Evolutionary conservation across 176 grass and related monocot species (phyloP).

Genomic region (Typha latifolia): DNA sequence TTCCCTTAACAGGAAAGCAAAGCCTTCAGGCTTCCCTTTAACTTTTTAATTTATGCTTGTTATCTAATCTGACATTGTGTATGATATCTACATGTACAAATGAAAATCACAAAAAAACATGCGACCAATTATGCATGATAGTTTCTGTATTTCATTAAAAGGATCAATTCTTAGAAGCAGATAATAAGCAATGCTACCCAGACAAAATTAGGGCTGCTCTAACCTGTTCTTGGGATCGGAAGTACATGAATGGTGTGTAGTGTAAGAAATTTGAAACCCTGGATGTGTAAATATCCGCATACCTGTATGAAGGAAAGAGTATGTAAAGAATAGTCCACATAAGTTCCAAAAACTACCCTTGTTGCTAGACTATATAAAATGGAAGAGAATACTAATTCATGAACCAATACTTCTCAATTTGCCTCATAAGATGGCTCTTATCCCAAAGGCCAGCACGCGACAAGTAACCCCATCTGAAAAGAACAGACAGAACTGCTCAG

Average conservation of each 20-base stretch:
- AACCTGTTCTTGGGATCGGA: constrained; percentile 93
- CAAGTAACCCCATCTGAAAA: constrained; percentile 88
- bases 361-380: background rate
- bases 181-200: constrained; percentile 2
- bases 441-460: constrained; percentile 95
- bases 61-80: no score
- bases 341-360: background rate
- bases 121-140: no score
- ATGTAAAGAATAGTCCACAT: background rate
- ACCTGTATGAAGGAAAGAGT: constrained; percentile 36
- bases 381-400: constrained; percentile 4
- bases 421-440: constrained; percentile 89
- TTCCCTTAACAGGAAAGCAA: no score
- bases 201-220: background rate
- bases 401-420: constrained; percentile 83
- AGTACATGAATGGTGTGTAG: constrained; percentile 98
- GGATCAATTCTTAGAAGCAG: background rate
- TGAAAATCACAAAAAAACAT: no score
- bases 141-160: no score
- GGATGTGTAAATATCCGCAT: constrained; percentile 98
- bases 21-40: no score
- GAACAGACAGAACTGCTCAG: constrained; percentile 3
- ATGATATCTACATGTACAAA: no score
- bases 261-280: constrained; percentile 96
- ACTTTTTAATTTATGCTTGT: no score